Evolutionary conservation across 2,329 filamentous ascomycete genomes (phyloP), one percentile per base, ranked within the genome.

Genomic region (Cryphonectria parasitica): DNA sequence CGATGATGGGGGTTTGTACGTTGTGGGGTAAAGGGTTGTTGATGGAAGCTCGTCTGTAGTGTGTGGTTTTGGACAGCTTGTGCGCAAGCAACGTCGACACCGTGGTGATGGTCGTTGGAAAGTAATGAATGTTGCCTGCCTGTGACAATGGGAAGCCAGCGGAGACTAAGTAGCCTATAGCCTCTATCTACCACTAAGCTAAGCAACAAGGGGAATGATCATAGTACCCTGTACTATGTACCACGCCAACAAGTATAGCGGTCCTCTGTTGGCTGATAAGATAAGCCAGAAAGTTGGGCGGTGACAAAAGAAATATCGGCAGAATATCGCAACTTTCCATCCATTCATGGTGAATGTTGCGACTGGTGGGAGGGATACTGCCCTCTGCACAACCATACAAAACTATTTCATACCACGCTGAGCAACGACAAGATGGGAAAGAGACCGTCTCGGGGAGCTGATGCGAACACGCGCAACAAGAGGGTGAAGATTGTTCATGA

Each of bases 401-500:
- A 60, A n/a, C 8, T 39, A 6, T 13, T 10, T 13, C 19, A 39
- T n/a, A 8, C 36, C n/a, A 49, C 13, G 13, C 36, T 10, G 15
- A 31, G 15, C 17, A n/a, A 17, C 31, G 28, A 34, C 62, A 61
- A 71, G 15, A 72, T 72, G 71, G 71, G 66, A 5, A 72, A 72
- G 22, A 62, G 72, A 39, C 43, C 41, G 4, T 63, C 66, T 39
- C 58, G 67, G 22, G 83, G 86, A 71, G 81, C 80, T 66, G 80
- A 79, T 49, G 78, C 79, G 8, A 80, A 79, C 43, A 81, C 82
- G 41, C 81, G 84, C 34, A 89, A 89, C 34, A 89, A 89, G 78
- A 85, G 87, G 73, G 84, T 85, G 72, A 88, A 87, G 77, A 80
- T 86, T n/a, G 81, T 84, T 6, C 86, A 89, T 73, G 85, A 89